These are phyloP conservation scores for Russula ochroleuca DNA, from an alignment of 768 basidiomycete species.

Conservation along the genomic window DNA sequence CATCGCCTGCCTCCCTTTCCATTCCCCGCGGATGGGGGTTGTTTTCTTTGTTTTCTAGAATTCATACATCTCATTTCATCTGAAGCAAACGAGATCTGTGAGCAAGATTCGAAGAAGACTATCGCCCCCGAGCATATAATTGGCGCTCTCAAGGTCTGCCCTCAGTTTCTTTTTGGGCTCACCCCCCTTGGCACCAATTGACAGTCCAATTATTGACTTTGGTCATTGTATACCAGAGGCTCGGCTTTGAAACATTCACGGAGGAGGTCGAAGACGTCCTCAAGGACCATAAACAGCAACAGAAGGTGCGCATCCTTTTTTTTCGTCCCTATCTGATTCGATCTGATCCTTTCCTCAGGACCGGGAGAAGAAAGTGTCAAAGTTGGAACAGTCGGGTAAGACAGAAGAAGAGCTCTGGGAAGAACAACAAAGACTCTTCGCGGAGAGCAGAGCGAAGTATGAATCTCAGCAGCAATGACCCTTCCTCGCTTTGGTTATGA, in stretches of 20 bases:
- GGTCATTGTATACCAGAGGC: slow-evolving; percentile 47
- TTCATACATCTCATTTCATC: slow-evolving; percentile 97
- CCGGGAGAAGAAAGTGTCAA: slow-evolving; percentile 88
- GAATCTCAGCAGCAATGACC: slow-evolving; percentile 44
- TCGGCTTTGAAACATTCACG: slow-evolving; percentile 91
- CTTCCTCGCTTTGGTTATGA: slow-evolving; percentile 9
- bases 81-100: slow-evolving; percentile 97
- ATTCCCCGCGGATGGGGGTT: not conserved
- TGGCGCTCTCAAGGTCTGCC: slow-evolving; percentile 75
- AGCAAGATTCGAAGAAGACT: slow-evolving; percentile 97
- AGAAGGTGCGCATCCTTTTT: slow-evolving; percentile 61
- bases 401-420: slow-evolving; percentile 85
- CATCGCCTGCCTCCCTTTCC: not conserved
- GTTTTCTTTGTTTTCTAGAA: slow-evolving; percentile 48
- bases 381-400: slow-evolving; percentile 82
- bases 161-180: not conserved
- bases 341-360: slow-evolving; percentile 46
- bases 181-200: not conserved
- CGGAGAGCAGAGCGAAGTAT: slow-evolving; percentile 81
- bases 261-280: slow-evolving; percentile 87
- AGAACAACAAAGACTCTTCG: slow-evolving; percentile 88
- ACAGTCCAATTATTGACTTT: not conserved
- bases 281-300: slow-evolving; percentile 94
- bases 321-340: not conserved
- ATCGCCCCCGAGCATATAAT: slow-evolving; percentile 98